These are phyloP conservation scores for Xylariaceae sp. DNA, from an alignment of 2,329 filamentous ascomycete species.

Conservation along the genomic window DNA sequence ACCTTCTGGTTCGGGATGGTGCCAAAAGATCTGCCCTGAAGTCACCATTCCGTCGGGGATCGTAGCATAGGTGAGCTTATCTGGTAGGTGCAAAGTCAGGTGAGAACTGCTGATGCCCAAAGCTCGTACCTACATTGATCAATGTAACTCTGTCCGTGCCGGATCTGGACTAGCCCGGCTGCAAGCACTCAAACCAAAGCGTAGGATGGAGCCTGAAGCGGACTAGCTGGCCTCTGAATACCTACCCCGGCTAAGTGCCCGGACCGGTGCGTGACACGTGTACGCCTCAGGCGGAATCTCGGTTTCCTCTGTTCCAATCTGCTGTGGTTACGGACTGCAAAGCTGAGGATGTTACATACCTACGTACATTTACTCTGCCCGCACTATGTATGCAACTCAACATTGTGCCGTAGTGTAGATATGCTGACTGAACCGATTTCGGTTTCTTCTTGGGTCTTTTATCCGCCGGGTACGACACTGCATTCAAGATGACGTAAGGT, in stretches of 20 bases:
- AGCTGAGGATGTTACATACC: no score
- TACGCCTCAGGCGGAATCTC: background rate
- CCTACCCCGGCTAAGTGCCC: background rate
- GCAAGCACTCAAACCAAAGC: slow-evolving; percentile 1
- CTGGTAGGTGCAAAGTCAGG: no score
- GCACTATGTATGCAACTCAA: no score
- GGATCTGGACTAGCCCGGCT: background rate
- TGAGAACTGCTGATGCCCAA: background rate
- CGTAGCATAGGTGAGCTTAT: no score
- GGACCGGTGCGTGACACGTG: background rate
- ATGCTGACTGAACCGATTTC: background rate
- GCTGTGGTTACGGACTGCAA: no score
- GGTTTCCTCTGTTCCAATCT: background rate
- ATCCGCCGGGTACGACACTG: background rate
- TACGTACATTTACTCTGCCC: no score
- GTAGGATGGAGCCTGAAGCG: background rate
- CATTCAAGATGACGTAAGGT: background rate
- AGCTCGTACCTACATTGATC: background rate
- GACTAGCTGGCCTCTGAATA: slow-evolving; percentile 2
- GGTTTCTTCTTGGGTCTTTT: background rate
- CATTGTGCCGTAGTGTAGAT: no score
- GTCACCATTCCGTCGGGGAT: no score
- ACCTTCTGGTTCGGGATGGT: no score
- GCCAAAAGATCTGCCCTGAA: no score
- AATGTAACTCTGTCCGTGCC: background rate